These are phyloP conservation scores for Leptodermis oblonga DNA, from an alignment of 257 asterid species.

Conservation along the genomic window DNA sequence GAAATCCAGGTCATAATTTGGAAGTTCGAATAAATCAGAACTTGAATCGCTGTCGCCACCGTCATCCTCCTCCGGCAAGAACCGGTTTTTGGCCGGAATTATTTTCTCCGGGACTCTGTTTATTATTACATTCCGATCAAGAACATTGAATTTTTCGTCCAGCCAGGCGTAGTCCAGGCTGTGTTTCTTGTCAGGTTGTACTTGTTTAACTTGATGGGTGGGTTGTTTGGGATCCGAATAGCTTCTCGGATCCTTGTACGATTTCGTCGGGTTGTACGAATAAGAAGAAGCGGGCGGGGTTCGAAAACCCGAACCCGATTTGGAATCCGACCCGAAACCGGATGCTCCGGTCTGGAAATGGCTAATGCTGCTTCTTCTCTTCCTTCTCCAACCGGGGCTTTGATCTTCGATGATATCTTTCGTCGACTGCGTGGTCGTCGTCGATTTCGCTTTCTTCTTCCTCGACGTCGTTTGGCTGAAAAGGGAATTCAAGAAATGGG, in stretches of 20 bases:
- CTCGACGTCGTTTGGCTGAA: slow-evolving; percentile 53
- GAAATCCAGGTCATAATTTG: slow-evolving; percentile 55
- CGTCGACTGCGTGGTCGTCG: slow-evolving; percentile 12
- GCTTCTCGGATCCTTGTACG: slow-evolving; percentile 32
- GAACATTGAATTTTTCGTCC: slow-evolving; percentile 24
- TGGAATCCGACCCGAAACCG: slow-evolving; percentile 29
- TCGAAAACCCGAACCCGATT: slow-evolving; percentile 39
- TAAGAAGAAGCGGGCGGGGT: slow-evolving; percentile 46
- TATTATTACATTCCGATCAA: slow-evolving; percentile 12
- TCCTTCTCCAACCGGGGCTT: slow-evolving; percentile 53
- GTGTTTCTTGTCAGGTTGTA: slow-evolving; percentile 17
- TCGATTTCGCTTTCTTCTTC: slow-evolving; percentile 48
- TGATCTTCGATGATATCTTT: slow-evolving; percentile 45
- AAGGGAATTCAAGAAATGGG: slow-evolving; percentile 66
- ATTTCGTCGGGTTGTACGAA: slow-evolving; percentile 46
- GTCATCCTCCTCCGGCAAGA: slow-evolving; percentile 16
- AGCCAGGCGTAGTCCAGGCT: slow-evolving; percentile 24
- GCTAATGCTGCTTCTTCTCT: slow-evolving; percentile 73
- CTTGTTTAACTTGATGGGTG: slow-evolving; percentile 9
- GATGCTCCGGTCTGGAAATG: slow-evolving; percentile 35
- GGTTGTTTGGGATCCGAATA: slow-evolving; percentile 22
- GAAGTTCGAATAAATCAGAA: slow-evolving; percentile 82
- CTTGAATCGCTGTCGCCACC: slow-evolving; percentile 81
- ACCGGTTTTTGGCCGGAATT: slow-evolving; percentile 6
- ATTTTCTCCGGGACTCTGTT: slow-evolving; percentile 13